phyloP scores from a whole-genome alignment of 2,329 filamentous ascomycete genomes.

The Exophiala calicioides region DNA sequence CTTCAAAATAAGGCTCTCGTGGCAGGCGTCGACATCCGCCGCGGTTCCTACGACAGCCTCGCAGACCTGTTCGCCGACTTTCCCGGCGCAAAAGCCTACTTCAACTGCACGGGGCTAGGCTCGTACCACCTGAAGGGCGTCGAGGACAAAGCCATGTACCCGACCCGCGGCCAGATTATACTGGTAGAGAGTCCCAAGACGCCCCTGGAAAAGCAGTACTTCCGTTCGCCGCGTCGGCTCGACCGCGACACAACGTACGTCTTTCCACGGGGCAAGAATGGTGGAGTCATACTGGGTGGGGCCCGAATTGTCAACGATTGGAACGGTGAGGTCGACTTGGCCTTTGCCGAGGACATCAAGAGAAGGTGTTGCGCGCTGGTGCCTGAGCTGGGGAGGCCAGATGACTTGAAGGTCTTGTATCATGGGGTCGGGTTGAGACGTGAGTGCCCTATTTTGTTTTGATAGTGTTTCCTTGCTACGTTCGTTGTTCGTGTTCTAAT shows the following conservation, averaged over 20 bases:
- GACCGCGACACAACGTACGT: slow-evolving; percentile 72
- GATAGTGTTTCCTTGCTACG: too few relatives aligned
- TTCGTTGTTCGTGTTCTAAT: too few relatives aligned
- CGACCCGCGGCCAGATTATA: slow-evolving; percentile 79
- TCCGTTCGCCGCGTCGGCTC: slow-evolving; percentile 71
- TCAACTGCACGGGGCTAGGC: slow-evolving; percentile 83
- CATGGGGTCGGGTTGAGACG: slow-evolving; percentile 79
- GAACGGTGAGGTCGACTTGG: slow-evolving; percentile 75
- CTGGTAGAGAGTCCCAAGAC: slow-evolving; percentile 70
- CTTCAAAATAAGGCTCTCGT: slow-evolving; percentile 68
- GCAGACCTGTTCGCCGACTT: slow-evolving; percentile 36
- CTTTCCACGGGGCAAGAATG: slow-evolving; percentile 73
- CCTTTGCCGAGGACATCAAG: slow-evolving; percentile 81
- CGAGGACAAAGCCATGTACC: slow-evolving; percentile 69
- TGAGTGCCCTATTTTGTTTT: slow-evolving; percentile 1
- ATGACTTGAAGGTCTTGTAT: slow-evolving; percentile 71
- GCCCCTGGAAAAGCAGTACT: slow-evolving; percentile 66
- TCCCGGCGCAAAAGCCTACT: slow-evolving; percentile 63
- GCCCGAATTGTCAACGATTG: slow-evolving; percentile 77
- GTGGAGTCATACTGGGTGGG: slow-evolving; percentile 82
- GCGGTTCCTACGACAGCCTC: slow-evolving; percentile 11
- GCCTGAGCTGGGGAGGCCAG: slow-evolving; percentile 67
- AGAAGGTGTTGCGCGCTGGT: slow-evolving; percentile 65
- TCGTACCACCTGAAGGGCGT: slow-evolving; percentile 78
- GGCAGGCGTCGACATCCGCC: slow-evolving; percentile 4